Evolutionary conservation across 73 alveolate genomes (phyloP).

Genomic region (Symbiodinium natans): DNA sequence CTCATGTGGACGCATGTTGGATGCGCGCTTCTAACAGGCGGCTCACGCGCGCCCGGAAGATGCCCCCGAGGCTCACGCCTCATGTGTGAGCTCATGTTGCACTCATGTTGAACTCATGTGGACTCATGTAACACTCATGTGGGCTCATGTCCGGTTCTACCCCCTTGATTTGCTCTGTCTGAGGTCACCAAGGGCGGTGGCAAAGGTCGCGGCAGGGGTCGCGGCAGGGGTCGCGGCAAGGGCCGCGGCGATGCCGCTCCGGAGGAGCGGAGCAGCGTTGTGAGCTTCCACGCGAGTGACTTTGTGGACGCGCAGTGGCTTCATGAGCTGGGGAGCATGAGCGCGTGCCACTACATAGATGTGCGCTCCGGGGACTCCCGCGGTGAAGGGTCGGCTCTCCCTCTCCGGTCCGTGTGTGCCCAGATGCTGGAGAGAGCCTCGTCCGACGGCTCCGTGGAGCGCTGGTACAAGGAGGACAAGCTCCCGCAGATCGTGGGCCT

Average conservation of each 20-base stretch:
- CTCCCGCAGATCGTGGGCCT: neutral
- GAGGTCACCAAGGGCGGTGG: neutral
- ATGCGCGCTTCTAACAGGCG: too few relatives aligned
- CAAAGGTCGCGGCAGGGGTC: too few relatives aligned
- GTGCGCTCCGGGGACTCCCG: neutral
- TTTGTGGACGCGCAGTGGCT: neutral
- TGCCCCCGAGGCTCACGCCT: neutral
- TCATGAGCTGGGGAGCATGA: neutral
- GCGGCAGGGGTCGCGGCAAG: neutral
- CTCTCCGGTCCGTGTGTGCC: neutral
- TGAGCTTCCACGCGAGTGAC: neutral
- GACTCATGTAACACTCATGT: neutral
- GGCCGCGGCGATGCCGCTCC: too few relatives aligned
- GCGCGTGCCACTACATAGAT: neutral
- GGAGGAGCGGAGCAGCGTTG: neutral
- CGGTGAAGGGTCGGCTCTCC: neutral
- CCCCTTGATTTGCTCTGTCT: neutral
- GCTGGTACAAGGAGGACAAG: neutral
- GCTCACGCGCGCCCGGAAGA: too few relatives aligned
- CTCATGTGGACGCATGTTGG: too few relatives aligned
- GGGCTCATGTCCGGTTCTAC: neutral
- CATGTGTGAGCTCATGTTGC: neutral
- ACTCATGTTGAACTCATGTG: neutral
- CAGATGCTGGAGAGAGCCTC: neutral
- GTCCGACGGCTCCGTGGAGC: neutral